phyloP scores from a whole-genome alignment of 805 yeast genomes.

The Hanseniaspora jakobsenii region DNA sequence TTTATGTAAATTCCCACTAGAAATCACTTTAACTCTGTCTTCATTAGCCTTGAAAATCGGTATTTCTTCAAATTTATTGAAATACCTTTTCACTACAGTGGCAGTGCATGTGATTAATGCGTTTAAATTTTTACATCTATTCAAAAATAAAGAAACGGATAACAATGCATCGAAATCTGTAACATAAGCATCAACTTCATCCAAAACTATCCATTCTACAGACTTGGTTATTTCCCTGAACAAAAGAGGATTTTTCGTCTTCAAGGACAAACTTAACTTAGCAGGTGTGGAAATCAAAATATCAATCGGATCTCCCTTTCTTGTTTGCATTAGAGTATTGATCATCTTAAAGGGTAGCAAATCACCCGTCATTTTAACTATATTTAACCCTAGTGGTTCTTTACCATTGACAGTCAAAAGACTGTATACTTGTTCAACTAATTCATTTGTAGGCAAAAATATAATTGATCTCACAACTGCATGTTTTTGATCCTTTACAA shows the following conservation, averaged over 20 bases:
- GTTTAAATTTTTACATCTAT: conserved; percentile 39
- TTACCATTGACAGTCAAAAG: conserved; percentile 29
- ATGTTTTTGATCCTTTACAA: conserved; percentile 32
- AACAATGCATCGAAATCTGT: conserved; percentile 53
- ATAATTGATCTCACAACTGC: conserved; percentile 52
- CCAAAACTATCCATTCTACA: conserved; percentile 58
- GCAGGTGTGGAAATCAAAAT: conserved; percentile 79
- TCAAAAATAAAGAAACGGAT: conserved; percentile 48
- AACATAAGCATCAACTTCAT: conserved; percentile 89
- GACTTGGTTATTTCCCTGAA: conserved; percentile 21
- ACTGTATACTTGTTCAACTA: conserved; percentile 64
- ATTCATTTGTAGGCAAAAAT: conserved; percentile 81
- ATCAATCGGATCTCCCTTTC: conserved; percentile 47
- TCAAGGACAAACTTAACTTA: conserved; percentile 37
- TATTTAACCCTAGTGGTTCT: conserved; percentile 31
- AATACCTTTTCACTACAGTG: conserved; percentile 72
- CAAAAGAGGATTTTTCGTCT: conserved; percentile 24
- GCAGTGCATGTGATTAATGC: conserved; percentile 77
- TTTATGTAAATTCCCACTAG: conserved; percentile 73
- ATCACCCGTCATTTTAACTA: conserved; percentile 52
- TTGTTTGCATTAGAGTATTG: conserved; percentile 29
- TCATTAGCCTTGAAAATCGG: conserved; percentile 33
- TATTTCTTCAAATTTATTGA: conserved; percentile 42
- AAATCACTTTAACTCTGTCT: conserved; percentile 39
- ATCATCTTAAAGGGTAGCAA: conserved; percentile 44